Conservation (phyloP, 192 early-diverging fungal species). For the Podila epigama region DNA sequence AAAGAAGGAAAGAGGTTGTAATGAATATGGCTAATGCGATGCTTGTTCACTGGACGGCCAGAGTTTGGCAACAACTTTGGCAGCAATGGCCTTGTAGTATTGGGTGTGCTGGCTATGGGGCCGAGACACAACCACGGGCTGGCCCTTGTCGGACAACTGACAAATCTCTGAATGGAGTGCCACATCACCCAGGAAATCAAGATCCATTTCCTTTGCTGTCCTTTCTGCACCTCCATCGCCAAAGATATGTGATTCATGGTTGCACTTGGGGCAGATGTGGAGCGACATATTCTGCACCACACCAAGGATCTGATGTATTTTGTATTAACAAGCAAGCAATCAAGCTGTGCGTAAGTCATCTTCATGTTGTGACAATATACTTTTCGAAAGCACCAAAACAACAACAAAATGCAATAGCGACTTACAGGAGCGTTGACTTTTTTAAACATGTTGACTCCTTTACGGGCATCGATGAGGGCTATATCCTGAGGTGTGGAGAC, state of each 20-base stretch:
- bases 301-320: constrained; percentile 74
- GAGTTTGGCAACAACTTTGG: constrained; percentile 51
- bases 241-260: constrained; percentile 82
- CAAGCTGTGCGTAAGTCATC: not conserved
- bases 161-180: constrained; percentile 81
- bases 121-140: constrained; percentile 69
- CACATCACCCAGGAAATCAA: constrained; percentile 78
- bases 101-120: constrained; percentile 58
- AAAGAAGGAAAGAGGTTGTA: not conserved
- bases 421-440: constrained; percentile 84
- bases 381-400: not conserved
- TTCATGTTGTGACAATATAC: not conserved
- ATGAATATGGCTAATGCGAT: not conserved
- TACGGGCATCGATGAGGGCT: constrained; percentile 79
- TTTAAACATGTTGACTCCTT: constrained; percentile 83
- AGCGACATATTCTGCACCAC: constrained; percentile 90
- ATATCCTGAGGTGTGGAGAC: constrained; percentile 94
- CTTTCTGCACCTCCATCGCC: constrained; percentile 66
- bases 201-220: constrained; percentile 68
- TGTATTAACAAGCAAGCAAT: not conserved
- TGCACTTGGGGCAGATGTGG: constrained; percentile 82
- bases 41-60: constrained; percentile 19
- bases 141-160: constrained; percentile 73
- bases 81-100: constrained; percentile 60
- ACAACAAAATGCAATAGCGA: not conserved